phyloP scores from a whole-genome alignment of 441 rosid species.

The Pelargonium citronellum region DNA sequence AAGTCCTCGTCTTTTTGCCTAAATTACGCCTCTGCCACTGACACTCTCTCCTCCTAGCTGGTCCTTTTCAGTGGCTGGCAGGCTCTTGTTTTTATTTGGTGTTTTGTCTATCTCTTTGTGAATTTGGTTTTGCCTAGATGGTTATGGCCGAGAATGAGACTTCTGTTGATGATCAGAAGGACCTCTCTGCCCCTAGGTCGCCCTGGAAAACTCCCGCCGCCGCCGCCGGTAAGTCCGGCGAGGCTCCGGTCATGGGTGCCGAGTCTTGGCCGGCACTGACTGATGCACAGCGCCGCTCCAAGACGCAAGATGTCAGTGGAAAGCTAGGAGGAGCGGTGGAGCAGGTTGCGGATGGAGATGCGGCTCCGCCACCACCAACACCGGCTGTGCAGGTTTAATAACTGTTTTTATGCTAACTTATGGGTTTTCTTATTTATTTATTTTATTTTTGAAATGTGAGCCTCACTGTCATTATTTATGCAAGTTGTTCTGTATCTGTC shows the following conservation, averaged over 20 bases:
- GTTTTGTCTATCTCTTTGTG: neutral
- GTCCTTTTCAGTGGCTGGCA: neutral
- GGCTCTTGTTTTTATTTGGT: no score
- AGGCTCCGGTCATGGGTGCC: constrained; percentile 67
- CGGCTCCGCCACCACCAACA: constrained; percentile 23
- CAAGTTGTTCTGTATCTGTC: neutral
- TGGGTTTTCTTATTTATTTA: neutral
- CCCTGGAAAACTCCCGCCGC: constrained; percentile 68
- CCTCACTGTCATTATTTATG: neutral
- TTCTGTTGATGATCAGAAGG: constrained; percentile 50
- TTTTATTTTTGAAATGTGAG: neutral
- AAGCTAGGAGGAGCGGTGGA: constrained; percentile 11
- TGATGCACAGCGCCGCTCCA: constrained; percentile 41
- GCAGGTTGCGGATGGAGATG: constrained; percentile 22
- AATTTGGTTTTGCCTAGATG: constrained; percentile 24
- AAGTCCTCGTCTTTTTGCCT: neutral
- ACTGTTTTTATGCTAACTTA: neutral
- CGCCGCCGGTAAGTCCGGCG: constrained; percentile 26
- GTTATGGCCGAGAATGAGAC: constrained; percentile 65
- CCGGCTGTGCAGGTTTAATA: constrained; percentile 32
- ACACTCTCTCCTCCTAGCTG: neutral
- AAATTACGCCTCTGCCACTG: constrained; percentile 12
- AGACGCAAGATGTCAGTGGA: constrained; percentile 25
- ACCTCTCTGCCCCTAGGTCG: constrained; percentile 45
- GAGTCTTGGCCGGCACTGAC: constrained; percentile 86